Conservation (phyloP, 2,329 filamentous ascomycete species). For the Grosmannia penicillata region DNA sequence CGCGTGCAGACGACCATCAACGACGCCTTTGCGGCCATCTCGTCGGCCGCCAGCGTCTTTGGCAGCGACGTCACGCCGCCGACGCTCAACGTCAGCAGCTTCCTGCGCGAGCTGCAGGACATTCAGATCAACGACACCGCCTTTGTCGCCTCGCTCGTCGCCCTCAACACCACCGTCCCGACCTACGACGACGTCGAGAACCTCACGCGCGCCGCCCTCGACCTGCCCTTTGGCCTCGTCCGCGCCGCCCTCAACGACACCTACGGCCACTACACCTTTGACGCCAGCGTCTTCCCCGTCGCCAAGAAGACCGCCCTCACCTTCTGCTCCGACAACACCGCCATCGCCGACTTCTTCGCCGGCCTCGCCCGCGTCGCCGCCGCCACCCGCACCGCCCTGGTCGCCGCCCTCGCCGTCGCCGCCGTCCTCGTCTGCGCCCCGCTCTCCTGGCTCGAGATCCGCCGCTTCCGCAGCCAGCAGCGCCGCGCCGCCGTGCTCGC, state of each 20-base stretch:
- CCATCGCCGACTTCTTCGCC: conserved; percentile 72
- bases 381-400: conserved; percentile 58
- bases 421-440: conserved; percentile 61
- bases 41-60: conserved; percentile 33
- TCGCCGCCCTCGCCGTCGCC: conserved; percentile 56
- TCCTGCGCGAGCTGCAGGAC: conserved; percentile 51
- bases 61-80: conserved; percentile 19
- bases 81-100: conserved; percentile 47
- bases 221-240: conserved; percentile 68
- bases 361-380: conserved; percentile 51
- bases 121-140: conserved; percentile 53
- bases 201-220: conserved; percentile 59
- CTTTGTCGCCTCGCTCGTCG: conserved; percentile 53
- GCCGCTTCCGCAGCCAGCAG: conserved; percentile 60
- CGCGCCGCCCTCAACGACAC: conserved; percentile 56
- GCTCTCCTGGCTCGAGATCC: conserved; percentile 70
- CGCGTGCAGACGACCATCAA: conserved; percentile 34
- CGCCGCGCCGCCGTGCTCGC: conserved; percentile 47
- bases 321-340: conserved; percentile 79
- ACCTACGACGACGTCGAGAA: conserved; percentile 75
- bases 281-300: conserved; percentile 64
- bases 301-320: conserved; percentile 68
- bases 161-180: conserved; percentile 67
- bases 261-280: conserved; percentile 62
- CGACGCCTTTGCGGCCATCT: conserved; percentile 36